These are phyloP conservation scores for Paraphoma chrysanthemicola DNA, from an alignment of 2,329 filamentous ascomycete genomes.

Conservation along the genomic window DNA sequence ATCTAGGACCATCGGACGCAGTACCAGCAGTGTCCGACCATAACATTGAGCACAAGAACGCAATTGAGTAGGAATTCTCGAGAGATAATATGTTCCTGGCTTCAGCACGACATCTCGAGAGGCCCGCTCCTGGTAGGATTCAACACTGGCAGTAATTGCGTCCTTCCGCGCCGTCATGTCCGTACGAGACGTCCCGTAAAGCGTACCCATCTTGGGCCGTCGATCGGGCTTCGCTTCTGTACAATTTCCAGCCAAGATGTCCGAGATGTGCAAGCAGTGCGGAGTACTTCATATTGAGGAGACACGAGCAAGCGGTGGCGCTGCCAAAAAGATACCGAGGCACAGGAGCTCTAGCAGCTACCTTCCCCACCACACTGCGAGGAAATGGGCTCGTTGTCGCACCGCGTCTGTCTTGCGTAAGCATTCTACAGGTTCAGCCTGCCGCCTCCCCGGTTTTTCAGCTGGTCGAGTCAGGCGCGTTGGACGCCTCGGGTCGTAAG, in stretches of 20 bases:
- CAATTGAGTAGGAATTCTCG: too few relatives aligned
- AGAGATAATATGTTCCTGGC: too few relatives aligned
- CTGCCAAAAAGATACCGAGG: neutral
- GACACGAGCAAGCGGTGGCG: neutral
- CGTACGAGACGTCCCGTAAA: too few relatives aligned
- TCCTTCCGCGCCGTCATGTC: neutral
- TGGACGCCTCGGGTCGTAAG: neutral
- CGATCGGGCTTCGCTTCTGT: neutral
- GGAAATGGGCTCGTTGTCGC: neutral
- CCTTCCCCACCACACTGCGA: neutral
- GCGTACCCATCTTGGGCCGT: too few relatives aligned
- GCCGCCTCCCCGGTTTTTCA: neutral
- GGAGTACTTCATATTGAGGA: neutral
- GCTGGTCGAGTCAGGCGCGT: neutral
- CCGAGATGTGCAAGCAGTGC: neutral
- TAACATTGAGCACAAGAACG: too few relatives aligned
- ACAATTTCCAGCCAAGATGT: neutral
- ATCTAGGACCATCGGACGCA: too few relatives aligned
- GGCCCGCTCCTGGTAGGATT: neutral
- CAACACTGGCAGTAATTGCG: neutral
- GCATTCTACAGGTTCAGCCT: neutral
- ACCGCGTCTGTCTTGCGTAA: neutral
- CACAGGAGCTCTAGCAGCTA: neutral
- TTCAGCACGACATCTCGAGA: too few relatives aligned
- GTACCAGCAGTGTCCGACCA: too few relatives aligned